Evolutionary conservation across 148 eudicot species (phyloP).

Genomic region (Cornus controversa): DNA sequence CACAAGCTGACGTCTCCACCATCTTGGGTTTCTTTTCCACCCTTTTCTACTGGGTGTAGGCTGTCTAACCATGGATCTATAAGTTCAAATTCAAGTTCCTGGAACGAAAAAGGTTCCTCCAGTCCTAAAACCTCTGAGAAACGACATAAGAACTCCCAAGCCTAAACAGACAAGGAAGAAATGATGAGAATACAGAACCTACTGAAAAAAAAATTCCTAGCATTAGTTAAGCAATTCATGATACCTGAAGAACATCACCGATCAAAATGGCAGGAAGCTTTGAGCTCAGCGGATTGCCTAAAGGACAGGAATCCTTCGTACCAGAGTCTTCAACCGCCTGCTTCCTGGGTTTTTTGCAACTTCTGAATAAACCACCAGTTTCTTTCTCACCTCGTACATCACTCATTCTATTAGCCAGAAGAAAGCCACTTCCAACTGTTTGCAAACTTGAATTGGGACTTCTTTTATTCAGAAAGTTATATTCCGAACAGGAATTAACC

Average conservation of each 20-base stretch:
- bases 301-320: conserved; percentile 29
- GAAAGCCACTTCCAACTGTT: conserved; percentile 50
- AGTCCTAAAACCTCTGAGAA: conserved; percentile 46
- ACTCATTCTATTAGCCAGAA: conserved; percentile 30
- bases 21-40: conserved; percentile 5
- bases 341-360: conserved; percentile 20
- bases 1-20: conserved; percentile 15
- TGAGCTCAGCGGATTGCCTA: conserved; percentile 39
- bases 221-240: not conserved
- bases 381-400: conserved; percentile 1
- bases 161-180: conserved; percentile 30
- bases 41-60: conserved; percentile 12
- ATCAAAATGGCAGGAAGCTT: conserved; percentile 44
- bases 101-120: conserved; percentile 33
- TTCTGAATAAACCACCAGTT: conserved; percentile 15
- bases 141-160: conserved; percentile 46
- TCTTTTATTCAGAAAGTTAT: conserved; percentile 37
- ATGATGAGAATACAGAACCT: conserved; percentile 2
- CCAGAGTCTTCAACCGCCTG: conserved; percentile 19
- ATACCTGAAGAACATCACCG: conserved; percentile 59
- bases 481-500: conserved; percentile 34
- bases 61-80: conserved; percentile 47
- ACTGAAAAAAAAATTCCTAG: not conserved
- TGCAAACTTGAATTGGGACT: conserved; percentile 26
- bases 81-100: conserved; percentile 44